Percentiles rank a stretch among this genome's conserved stretches.
Conservation (phyloP, 768 basidiomycete species). For the Pleurotus cornucopiae region DNA sequence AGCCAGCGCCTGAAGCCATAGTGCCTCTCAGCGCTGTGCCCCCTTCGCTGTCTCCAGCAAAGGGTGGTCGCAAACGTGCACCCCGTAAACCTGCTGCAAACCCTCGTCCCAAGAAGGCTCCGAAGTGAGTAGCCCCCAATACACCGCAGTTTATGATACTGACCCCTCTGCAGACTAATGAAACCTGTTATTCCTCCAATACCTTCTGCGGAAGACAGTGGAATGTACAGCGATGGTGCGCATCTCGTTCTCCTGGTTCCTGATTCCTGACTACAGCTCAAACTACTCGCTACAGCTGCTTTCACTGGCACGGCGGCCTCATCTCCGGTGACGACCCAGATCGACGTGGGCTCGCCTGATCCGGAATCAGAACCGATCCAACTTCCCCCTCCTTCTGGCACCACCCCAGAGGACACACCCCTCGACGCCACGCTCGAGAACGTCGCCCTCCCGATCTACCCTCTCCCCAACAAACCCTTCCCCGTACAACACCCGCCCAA, state of each 20-base stretch:
- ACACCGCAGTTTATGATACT: not conserved
- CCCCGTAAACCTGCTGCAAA: not conserved
- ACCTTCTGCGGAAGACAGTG: not conserved
- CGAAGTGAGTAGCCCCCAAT: not conserved
- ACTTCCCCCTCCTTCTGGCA: constrained; percentile 16
- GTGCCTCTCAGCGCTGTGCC: constrained; percentile 12
- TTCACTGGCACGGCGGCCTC: constrained; percentile 71
- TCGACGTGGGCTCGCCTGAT: constrained; percentile 47
- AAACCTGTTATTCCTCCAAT: not conserved
- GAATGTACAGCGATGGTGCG: constrained; percentile 7
- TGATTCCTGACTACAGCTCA: constrained; percentile 6
- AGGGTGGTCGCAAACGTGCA: constrained; percentile 1
- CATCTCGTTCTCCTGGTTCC: not conserved
- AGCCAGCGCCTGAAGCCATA: constrained; percentile 9
- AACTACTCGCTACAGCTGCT: constrained; percentile 22
- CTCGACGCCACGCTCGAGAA: constrained; percentile 57
- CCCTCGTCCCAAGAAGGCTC: constrained; percentile 6
- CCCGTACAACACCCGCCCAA: constrained; percentile 77
- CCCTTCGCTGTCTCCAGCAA: constrained; percentile 10
- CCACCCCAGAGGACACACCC: constrained; percentile 39
- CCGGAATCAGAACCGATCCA: constrained; percentile 18
- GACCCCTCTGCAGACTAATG: not conserved
- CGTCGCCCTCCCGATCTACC: constrained; percentile 66
- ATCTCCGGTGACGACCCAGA: constrained; percentile 54
- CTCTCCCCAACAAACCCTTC: constrained; percentile 79